Base-by-base conservation (phyloP, 2,329 filamentous ascomycete species). In the Sarocladiaceae sp. region DNA sequence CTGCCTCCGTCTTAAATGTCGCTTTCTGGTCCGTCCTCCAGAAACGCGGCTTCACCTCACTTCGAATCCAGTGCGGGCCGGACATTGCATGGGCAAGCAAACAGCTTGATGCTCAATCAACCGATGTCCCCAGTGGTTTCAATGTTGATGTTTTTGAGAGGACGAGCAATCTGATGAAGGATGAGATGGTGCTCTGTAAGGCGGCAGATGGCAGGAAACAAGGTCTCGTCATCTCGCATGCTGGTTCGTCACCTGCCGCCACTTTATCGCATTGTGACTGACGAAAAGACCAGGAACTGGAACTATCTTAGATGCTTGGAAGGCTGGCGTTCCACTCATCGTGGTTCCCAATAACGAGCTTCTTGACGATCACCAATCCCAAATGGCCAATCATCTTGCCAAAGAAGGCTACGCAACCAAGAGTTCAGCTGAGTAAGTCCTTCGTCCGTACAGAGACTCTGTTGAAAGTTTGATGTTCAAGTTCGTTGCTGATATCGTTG, bases 331-430 rank as follows among this genome's bases (percentile, higher is more conserved):
- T 0, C 83, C 87, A 3, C 69, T 97, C n/a, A 76, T 98, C 41
- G 88, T 95, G 1, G 89, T 98, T 2, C 86, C 91, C 2, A 98
- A 98, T 61, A 74, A 80, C 2, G 70, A 72, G 6, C 75, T 98
- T 1, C 75, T 95, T 54, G 82, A 94, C 57, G 91, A 98, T 56
- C 93, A 98, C 59, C 93, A 98, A 64, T 76, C 80, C 16, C 88
- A 97, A 61, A 76, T 98, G 45, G 91, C 91, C 1, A 72, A 81
- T 41, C 82, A 87, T 52, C 74, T 97, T 46, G 78, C 84, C 24
- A 67, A 72, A 19, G 78, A 88, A 52, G 83, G 84, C 19, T 95
- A 94, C 64, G 80, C 88, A 3, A 72, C 90, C n/a, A 74, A 82
- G 54, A 85, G 84, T 10, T 68, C 73, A 44, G 66, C 88, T 33